Evolutionary conservation across 1,139 yeast genomes (phyloP), one percentile per base, ranked within the genome.

Genomic region (Candida pseudoviswanathii): DNA sequence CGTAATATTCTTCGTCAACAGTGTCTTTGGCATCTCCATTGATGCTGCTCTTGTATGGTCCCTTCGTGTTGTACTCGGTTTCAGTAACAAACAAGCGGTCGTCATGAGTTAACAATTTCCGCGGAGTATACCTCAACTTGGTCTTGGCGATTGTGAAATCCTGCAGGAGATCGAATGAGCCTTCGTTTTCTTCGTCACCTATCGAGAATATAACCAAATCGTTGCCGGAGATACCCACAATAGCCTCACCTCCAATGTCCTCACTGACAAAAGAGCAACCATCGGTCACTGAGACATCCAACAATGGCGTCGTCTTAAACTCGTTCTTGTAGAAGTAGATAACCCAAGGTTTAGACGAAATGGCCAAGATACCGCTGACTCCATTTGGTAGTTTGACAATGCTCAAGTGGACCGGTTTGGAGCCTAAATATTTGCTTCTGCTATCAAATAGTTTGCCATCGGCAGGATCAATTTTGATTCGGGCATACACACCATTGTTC

Each of bases 401-500:
- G n/a, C 80, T 72, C 25, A 90, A 67, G 6, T 61, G 59, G 0
- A 91, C 86, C 0, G 89, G 82, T 36, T 75, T 74, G 0, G 87
- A 77, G 0, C 96, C 98, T 47, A 88, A 68, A 61, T 84, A 90
- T 61, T 87, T 84, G n/a, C 83, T 81, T 55, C 89, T 73, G 0
- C 92, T 81, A 54, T 86, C 86, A 0, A 82, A 72, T 10, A 92
- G 67, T 45, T 80, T 79, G 0, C 96, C 97, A 2, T 85, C 74
- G 2, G 73, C 62, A 1, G 67, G 64, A 58, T 87, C 89, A 31
- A 90, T 59, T 5, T 71, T 70, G 0, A 90, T 81, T 30, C 85
- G 73, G 2, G 86, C 84, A 66, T 87, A 89, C 1, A 91, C 81
- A 32, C 99, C 99, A 63, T 84, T 89, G 26, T 73, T 79, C 75